Base-by-base conservation (phyloP, 805 yeast genomes). In the Kodamaea jinghongensis region DNA sequence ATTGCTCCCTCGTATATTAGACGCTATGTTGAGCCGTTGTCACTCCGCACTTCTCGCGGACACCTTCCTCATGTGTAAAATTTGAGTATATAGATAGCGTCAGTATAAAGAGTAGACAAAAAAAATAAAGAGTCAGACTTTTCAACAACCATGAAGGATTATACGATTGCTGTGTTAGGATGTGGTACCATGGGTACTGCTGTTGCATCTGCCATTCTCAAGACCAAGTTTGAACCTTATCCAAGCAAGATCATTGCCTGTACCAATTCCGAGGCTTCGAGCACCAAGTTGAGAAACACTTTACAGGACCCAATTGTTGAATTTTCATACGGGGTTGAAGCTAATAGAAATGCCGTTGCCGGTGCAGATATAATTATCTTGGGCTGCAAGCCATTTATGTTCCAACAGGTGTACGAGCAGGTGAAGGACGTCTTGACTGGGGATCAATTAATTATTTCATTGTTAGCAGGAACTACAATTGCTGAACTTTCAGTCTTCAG, bases 181-280 rank as follows among this genome's bases (percentile, higher is more conserved):
- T 80, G 96, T 54, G 99, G 99, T 45, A 89, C 86, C 40, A 86
- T 93, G 88, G 98, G 98, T 43, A 83, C 91, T 12, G 96, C 98
- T 8, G 86, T 93, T 34, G 74, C 87, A 23, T 73, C 86, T 9
- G 96, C 98, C 8, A 79, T 86, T 33, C 66, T 86, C 39, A 74
- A 75, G 27, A 43, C 65, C 8, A 45, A 63, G 17, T 71, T 74
- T 46, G 58, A 59, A 13, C 76, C 82, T 4, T 76, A 75, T 42
- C 97, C 98, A 20, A 57, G 73, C 17, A 77, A 72, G 54, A 83
- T 90, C 59, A 74, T 84, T 49, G 87, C 93, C n/a, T 81, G 95
- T 58, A 90, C 86, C 41, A 73, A 75, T 42, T 70, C 80, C 32
- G 71, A 71, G 43, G 60, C 59, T 28, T 78, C 83, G 6, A 41